Conservation (phyloP, 2,329 filamentous ascomycete species). For the Cladosporium velox region DNA sequence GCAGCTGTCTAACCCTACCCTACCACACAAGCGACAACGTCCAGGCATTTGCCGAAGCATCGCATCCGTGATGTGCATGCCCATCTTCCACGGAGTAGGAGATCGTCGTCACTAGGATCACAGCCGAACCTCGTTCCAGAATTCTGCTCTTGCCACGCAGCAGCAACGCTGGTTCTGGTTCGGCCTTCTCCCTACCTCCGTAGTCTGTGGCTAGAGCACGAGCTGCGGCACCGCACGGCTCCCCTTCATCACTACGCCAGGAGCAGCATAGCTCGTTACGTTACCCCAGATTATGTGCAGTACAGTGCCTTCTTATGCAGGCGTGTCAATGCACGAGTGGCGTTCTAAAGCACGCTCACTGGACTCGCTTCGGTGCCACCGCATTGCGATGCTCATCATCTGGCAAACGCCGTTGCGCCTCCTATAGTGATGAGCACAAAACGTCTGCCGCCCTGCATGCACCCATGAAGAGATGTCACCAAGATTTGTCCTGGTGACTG, state of each 20-base stretch:
- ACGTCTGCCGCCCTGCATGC: slow-evolving; percentile 14
- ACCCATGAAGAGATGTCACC: slow-evolving; percentile 14
- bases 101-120: slow-evolving; percentile 6
- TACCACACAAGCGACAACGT: background rate
- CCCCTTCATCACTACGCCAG: slow-evolving; percentile 10
- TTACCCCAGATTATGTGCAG: slow-evolving; percentile 20
- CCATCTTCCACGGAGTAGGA: slow-evolving; percentile 14
- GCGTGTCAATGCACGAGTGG: slow-evolving; percentile 18
- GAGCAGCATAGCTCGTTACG: slow-evolving; percentile 8
- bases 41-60: slow-evolving; percentile 10
- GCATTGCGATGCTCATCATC: slow-evolving; percentile 16
- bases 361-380: slow-evolving; percentile 19
- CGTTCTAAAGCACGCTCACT: slow-evolving; percentile 1
- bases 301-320: slow-evolving; percentile 1
- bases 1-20: slow-evolving; percentile 6
- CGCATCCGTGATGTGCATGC: slow-evolving; percentile 15
- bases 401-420: slow-evolving; percentile 16
- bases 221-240: slow-evolving; percentile 18
- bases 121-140: slow-evolving; percentile 18
- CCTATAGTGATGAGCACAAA: background rate
- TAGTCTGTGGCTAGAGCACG: slow-evolving; percentile 13
- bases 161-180: slow-evolving; percentile 2
- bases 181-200: background rate
- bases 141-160: slow-evolving; percentile 7
- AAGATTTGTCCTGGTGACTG: slow-evolving; percentile 11